These are phyloP conservation scores for Botrytis pseudocinerea DNA, from an alignment of 2,329 filamentous ascomycete genomes.

Conservation along the genomic window DNA sequence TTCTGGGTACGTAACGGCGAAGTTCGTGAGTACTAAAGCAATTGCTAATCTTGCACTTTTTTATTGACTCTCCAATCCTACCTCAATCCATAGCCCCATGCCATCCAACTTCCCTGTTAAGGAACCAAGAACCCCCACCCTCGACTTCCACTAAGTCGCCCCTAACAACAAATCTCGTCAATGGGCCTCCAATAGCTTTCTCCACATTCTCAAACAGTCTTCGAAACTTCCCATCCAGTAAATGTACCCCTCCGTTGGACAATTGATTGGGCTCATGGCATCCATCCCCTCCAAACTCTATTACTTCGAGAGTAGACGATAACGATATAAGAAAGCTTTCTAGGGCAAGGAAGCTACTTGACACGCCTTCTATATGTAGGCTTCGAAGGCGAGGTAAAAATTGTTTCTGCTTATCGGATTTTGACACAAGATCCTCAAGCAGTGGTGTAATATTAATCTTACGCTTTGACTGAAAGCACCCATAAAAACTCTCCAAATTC, in stretches of 20 bases:
- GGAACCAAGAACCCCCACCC: slow-evolving; percentile 30
- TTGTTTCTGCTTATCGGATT: neutral
- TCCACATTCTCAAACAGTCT: slow-evolving; percentile 47
- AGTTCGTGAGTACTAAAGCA: neutral
- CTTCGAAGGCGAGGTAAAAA: neutral
- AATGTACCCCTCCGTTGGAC: slow-evolving; percentile 48
- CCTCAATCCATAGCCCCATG: slow-evolving; percentile 6
- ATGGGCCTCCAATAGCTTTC: slow-evolving; percentile 40
- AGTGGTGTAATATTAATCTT: slow-evolving; percentile 11
- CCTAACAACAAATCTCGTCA: slow-evolving; percentile 49
- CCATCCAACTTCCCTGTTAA: slow-evolving; percentile 13
- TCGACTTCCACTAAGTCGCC: slow-evolving; percentile 42
- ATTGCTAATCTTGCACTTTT: neutral
- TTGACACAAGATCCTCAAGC: neutral
- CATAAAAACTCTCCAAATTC: slow-evolving; percentile 26
- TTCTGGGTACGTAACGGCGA: neutral
- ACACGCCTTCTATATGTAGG: slow-evolving; percentile 10
- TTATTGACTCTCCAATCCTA: neutral
- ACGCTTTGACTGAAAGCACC: slow-evolving; percentile 31
- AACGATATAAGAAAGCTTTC: neutral
- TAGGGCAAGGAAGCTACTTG: neutral
- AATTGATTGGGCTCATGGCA: slow-evolving; percentile 45
- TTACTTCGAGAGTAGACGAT: slow-evolving; percentile 42
- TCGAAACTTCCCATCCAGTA: slow-evolving; percentile 48
- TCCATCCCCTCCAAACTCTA: slow-evolving; percentile 50